Evolutionary conservation across 257 asterid species (phyloP).

Genomic region (Verbena officinalis): DNA sequence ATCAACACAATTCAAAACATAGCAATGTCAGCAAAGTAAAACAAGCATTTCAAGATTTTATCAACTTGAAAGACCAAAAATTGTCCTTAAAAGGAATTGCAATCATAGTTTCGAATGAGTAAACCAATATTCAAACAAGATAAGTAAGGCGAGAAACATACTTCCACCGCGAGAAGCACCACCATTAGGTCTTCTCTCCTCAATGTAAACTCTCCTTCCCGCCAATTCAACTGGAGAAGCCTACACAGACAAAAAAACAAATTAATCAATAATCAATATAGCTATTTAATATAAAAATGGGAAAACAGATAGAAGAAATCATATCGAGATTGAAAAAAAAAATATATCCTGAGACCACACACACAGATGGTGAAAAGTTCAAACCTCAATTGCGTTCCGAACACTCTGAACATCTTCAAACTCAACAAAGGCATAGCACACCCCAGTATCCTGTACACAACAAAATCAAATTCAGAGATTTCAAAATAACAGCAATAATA

Average conservation of each 20-base stretch:
- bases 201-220: slow-evolving; percentile 75
- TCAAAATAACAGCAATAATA: slow-evolving; percentile 11
- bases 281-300: not conserved
- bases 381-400: slow-evolving; percentile 74
- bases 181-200: slow-evolving; percentile 65
- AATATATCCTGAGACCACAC: not conserved
- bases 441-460: slow-evolving; percentile 69
- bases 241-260: slow-evolving; percentile 35
- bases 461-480: slow-evolving; percentile 33
- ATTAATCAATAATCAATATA: not conserved
- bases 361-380: not conserved
- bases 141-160: slow-evolving; percentile 42
- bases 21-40: slow-evolving; percentile 7
- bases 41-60: not conserved
- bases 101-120: too few relatives aligned
- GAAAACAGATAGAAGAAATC: not conserved
- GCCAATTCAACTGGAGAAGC: slow-evolving; percentile 75
- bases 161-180: slow-evolving; percentile 73
- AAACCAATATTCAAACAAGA: not conserved
- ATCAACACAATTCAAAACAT: slow-evolving; percentile 24
- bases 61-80: not conserved
- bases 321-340: not conserved
- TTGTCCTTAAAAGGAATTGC: not conserved
- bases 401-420: slow-evolving; percentile 79
- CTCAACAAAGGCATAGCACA: slow-evolving; percentile 88